Base-by-base conservation (phyloP, 768 basidiomycete species). In the Rhizopogon sp. region DNA sequence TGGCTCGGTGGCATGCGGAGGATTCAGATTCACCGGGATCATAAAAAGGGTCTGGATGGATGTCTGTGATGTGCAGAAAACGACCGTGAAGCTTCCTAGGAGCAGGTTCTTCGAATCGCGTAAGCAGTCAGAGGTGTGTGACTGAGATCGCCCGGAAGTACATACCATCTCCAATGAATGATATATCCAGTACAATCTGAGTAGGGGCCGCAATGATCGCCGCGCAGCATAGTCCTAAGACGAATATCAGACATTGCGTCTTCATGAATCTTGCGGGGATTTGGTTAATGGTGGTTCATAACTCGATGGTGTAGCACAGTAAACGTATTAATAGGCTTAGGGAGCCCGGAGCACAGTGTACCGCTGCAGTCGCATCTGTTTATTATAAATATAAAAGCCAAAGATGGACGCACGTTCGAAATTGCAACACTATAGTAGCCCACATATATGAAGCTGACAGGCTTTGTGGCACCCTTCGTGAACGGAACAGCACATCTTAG, bases 21-120 rank as follows among this genome's bases (percentile, higher is more conserved):
- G 74, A 73, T 58, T 78, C 70, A 5, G 83, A 77, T 20, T 80
- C 70, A 46, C 76, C 74, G 20, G 64, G 63, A 5, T 64, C 59
- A 66, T 91, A 92, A 66, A 79, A 71, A 22, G 82, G 81, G 69
- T 91, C 90, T 39, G 90, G 90, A 62, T 93, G 90, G 56, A 92
- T 82, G 67, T 93, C 90, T 22, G 88, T 89, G 58, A 92, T 82
- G 64, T 91, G 89, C 31, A 92, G 69, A 70, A 91, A 91, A 43
- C 87, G 80, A n/a, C 87, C 87, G 54, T 81, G 79, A n/a, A 88
- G 74, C 65, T 78, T 37, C 35, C 47, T 49, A 5, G 33, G 33
- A 64, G 77, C 81, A 55, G 68, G 76, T 42, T 53, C 41, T 57
- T 60, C 20, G 5, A 37, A 35, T 16, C 35, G 5, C 20, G 22